These are phyloP conservation scores for Exophiala phaeomuriformis DNA, from an alignment of 2,329 filamentous ascomycete species.

Conservation along the genomic window DNA sequence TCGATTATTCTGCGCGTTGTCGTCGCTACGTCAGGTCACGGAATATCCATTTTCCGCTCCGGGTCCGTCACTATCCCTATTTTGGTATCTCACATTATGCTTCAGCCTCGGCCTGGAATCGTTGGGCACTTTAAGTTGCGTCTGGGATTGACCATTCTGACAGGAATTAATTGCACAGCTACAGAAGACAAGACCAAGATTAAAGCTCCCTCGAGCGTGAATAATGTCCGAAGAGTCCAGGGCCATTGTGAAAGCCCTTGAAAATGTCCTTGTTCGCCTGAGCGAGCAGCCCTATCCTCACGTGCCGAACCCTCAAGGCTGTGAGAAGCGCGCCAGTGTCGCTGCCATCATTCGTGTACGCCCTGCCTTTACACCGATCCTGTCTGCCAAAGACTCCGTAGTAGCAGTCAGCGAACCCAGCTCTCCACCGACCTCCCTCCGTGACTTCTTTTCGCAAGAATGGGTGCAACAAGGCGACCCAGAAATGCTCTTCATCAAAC, in stretches of 20 bases:
- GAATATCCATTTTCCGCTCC: not conserved
- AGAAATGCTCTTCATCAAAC: conserved; percentile 65
- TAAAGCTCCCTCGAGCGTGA: not conserved
- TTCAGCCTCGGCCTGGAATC: not conserved
- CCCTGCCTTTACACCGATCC: conserved; percentile 51
- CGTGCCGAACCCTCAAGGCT: conserved; percentile 41
- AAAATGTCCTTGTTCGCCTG: conserved; percentile 18
- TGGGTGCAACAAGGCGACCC: conserved; percentile 62
- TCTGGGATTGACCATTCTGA: no score
- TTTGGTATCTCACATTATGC: not conserved
- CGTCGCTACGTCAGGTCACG: not conserved
- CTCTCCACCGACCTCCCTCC: conserved; percentile 32
- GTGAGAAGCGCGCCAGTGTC: conserved; percentile 57
- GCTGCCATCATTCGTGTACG: conserved; percentile 58
- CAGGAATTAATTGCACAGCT: not conserved
- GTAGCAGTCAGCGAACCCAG: conserved; percentile 18
- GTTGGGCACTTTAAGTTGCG: not conserved
- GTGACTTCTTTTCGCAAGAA: conserved; percentile 54
- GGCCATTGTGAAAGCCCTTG: conserved; percentile 20
- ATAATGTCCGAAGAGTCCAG: conserved; percentile 22
- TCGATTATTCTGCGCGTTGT: not conserved
- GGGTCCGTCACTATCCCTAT: not conserved
- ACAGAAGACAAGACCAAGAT: not conserved
- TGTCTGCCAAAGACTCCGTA: conserved; percentile 30
- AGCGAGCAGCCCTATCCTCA: conserved; percentile 35